Conservation (phyloP, 164 flowering plant genomes). For the Nymphaea colorata region DNA sequence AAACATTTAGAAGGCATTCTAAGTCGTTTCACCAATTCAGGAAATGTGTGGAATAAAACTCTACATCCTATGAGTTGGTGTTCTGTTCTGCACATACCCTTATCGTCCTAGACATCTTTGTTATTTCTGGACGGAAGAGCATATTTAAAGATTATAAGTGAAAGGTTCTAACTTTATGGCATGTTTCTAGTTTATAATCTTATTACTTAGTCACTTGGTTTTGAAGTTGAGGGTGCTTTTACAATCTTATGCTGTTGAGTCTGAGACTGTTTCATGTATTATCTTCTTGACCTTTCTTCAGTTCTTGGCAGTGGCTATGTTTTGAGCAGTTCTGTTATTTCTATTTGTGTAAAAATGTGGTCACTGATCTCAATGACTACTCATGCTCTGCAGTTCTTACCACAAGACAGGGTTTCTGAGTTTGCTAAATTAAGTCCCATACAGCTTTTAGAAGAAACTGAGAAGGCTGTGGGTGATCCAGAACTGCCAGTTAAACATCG, state of each 20-base stretch:
- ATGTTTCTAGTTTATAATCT: no score
- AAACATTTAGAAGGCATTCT: no score
- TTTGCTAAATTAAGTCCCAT: constrained; percentile 94
- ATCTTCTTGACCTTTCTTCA: background rate
- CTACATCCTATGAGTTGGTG: no score
- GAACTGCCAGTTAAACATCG: constrained; percentile 69
- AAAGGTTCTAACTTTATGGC: no score
- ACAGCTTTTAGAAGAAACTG: constrained; percentile 90
- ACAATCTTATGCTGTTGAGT: background rate
- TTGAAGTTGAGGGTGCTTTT: no score
- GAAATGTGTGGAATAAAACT: no score
- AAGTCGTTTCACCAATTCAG: no score
- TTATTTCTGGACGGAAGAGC: no score
- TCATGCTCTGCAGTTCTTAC: constrained; percentile 44
- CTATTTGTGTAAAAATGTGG: background rate
- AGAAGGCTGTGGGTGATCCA: constrained; percentile 96
- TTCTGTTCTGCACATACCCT: no score
- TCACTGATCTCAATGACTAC: background rate
- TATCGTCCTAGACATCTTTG: no score
- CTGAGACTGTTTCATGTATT: background rate
- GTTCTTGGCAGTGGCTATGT: background rate
- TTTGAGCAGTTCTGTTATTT: background rate
- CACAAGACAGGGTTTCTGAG: constrained; percentile 97
- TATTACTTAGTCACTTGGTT: no score
- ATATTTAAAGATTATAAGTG: no score